A percentile compares a stretch with the other conserved stretches of the same genome.
Conservation (phyloP, 805 yeast genomes). For the Hanseniaspora jakobsenii region DNA sequence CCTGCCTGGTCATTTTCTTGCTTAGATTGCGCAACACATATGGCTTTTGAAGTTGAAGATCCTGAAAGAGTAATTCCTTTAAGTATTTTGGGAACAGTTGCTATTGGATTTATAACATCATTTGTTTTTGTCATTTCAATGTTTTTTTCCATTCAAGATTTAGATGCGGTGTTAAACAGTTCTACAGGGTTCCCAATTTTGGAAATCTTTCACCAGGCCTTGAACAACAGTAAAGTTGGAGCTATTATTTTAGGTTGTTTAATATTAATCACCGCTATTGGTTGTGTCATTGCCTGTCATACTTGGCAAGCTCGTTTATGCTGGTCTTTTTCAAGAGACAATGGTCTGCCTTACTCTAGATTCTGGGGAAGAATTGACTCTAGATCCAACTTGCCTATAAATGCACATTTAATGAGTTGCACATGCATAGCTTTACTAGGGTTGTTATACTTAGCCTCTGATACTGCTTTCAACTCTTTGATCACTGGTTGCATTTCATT, state of each 20-base stretch:
- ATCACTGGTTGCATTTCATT: slow-evolving; percentile 53
- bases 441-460: slow-evolving; percentile 50
- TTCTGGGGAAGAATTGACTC: slow-evolving; percentile 43
- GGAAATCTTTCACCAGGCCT: slow-evolving; percentile 52
- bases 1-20: slow-evolving; percentile 65
- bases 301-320: slow-evolving; percentile 62
- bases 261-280: slow-evolving; percentile 45
- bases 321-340: slow-evolving; percentile 64
- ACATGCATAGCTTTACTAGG: slow-evolving; percentile 43
- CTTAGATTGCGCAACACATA: slow-evolving; percentile 58
- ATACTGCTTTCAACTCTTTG: slow-evolving; percentile 57
- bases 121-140: slow-evolving; percentile 43
- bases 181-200: slow-evolving; percentile 52
- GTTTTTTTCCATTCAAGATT: slow-evolving; percentile 50
- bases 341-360: slow-evolving; percentile 50
- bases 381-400: slow-evolving; percentile 45
- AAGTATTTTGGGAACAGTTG: slow-evolving; percentile 54
- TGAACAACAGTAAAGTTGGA: slow-evolving; percentile 39
- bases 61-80: slow-evolving; percentile 55
- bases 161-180: slow-evolving; percentile 37
- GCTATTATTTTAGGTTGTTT: slow-evolving; percentile 44
- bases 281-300: slow-evolving; percentile 53
- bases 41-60: slow-evolving; percentile 54
- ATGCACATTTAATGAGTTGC: slow-evolving; percentile 51
- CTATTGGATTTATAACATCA: slow-evolving; percentile 56